Base-by-base conservation (phyloP, 2,329 filamentous ascomycete genomes). In the Neodidymelliopsis sp. region DNA sequence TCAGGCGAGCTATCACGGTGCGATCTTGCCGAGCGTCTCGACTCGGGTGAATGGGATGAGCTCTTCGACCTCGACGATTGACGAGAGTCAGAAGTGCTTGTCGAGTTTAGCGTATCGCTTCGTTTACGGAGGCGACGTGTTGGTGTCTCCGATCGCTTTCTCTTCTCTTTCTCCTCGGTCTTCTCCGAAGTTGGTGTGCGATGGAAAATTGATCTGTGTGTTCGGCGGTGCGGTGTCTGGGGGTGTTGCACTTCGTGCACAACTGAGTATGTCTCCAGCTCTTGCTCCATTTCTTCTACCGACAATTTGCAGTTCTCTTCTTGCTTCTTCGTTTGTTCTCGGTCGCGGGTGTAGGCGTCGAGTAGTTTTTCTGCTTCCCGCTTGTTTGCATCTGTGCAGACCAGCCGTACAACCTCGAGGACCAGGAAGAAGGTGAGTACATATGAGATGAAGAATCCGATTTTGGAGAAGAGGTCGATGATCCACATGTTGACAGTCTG, bases 401-500 rank as follows among this genome's bases (percentile, higher is more conserved):
- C 54, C 18, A 65, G 42, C 4, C 62, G 49, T 2, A 63, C 43
- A 6, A 65, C 51, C 39, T 65, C 62, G 19, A 65, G 50, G 13
- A 59, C 59, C 12, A 65, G 35, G 27, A 63, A 53, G 35, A 53
- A 65, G 10, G 60, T 57, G 19, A 49, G 19, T 11, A 57, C 46
- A 45, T 63, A 63, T 38, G 58, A 59, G n/a, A 65, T 41, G 39
- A 65, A 61, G 38, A 63, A 65, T 33, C 56, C 56, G 18, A 53
- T 29, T 13, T 51, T 54, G 11, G 48, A 49, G 23, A 33, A 25
- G 11, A 52, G 42, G 8, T 42, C 49, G 10, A 47, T 4, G 19
- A 52, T 41, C 49, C 49, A 52, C 49, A 52, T 52, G 11, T 22
- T 42, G 37, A 6, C 19, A 9, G n/a, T 22, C 16, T 8, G 15